Evolutionary conservation across 2,329 filamentous ascomycete species (phyloP), one percentile per base, ranked within the genome.

Genomic region (Penicillium psychrosexuale): DNA sequence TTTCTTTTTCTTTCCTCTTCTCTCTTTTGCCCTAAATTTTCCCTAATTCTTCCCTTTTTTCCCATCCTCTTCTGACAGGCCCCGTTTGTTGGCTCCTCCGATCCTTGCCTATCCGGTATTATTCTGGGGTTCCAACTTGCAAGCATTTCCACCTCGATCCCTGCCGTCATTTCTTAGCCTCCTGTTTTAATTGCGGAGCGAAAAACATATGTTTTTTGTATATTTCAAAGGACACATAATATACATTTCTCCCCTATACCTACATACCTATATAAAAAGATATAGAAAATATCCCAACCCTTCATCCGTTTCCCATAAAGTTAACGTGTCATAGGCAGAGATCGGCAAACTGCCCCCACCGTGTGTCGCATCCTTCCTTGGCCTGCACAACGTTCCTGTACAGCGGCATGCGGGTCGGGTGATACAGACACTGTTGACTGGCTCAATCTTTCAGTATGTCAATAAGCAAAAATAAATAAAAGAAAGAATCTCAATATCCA

Each of bases 341-440:
- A 64, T 63, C 59, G 54, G 22, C 62, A 60, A 54, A 57, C 61
- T 59, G 46, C 55, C 53, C 38, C 46, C 51, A 57, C 51, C 45
- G 49, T 34, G 47, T 40, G 44, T 51, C 51, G 39, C 53, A 61
- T 58, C 52, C 58, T 46, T 38, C 9, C 50, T 59, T 47, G 52
- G 50, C 49, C 50, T 59, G 44, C 54, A 55, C 57, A 61, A 63
- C 61, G 60, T 55, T 55, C 50, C 51, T 47, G 38, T 57, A 51
- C 33, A 52, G 45, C 30, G 42, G 28, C 12, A 60, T 62, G 58
- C 60, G 49, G 56, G 56, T 64, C 62, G 62, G 61, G 62, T 63
- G 36, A 54, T 61, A 64, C 62, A 57, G 50, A 34, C 50, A 44
- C 37, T 28, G 27, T 28, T 36, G 36, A 38, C 36, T 39, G 37